Conservation (phyloP, 108 stramenopile species). For the Seminavis robusta region DNA sequence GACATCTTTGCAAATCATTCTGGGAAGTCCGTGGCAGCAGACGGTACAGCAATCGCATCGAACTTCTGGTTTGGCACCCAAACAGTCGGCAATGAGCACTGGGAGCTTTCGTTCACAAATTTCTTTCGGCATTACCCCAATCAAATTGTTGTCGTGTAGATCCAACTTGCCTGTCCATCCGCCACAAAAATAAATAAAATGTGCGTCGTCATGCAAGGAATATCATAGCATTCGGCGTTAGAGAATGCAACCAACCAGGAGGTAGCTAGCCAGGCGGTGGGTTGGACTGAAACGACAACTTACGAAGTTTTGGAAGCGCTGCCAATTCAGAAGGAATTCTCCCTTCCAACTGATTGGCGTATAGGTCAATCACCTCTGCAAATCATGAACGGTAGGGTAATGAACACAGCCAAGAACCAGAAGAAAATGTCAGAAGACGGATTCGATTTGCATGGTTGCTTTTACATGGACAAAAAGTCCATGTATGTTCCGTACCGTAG, state of each 20-base stretch:
- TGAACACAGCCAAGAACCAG: too few species aligned
- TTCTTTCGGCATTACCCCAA: conserved; percentile 52
- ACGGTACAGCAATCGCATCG: conserved; percentile 59
- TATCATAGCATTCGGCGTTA: background rate
- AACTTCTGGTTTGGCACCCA: conserved; percentile 48
- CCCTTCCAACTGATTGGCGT: conserved; percentile 51
- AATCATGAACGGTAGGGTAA: background rate
- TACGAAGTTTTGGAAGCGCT: conserved; percentile 37
- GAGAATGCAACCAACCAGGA: background rate
- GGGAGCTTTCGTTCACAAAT: conserved; percentile 52
- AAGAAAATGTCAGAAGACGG: too few species aligned
- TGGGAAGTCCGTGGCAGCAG: conserved; percentile 52
- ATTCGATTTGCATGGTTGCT: too few species aligned
- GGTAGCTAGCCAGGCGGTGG: background rate
- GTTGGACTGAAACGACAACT: too few species aligned
- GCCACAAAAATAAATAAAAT: too few species aligned
- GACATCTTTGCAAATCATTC: conserved; percentile 41
- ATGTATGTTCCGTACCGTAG: too few species aligned
- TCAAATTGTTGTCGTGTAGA: conserved; percentile 53
- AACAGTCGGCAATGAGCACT: conserved; percentile 45
- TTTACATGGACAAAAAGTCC: too few species aligned
- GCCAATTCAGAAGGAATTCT: conserved; percentile 46
- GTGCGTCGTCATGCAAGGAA: too few species aligned
- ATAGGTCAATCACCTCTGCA: conserved; percentile 41
- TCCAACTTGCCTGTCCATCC: conserved; percentile 28